Evolutionary conservation across 2,329 filamentous ascomycete species (phyloP).

Genomic region (Arthrobotrys musiformis): DNA sequence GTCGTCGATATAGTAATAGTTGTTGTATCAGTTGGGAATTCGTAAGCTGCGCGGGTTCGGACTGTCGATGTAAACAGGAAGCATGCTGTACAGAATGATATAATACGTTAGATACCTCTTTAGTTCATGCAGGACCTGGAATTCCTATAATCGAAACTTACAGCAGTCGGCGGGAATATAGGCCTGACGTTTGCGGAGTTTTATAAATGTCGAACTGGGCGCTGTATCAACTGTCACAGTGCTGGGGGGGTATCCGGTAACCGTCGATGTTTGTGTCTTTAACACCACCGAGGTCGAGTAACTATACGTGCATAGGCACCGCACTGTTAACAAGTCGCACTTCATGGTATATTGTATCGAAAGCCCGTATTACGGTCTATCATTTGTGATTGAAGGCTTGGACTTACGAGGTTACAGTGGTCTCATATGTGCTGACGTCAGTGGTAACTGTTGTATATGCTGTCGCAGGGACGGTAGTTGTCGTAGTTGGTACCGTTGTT

Average conservation of each 20-base stretch:
- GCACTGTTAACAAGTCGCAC: no score
- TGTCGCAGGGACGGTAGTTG: not conserved
- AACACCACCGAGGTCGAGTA: not conserved
- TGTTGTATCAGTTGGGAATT: constrained; percentile 15
- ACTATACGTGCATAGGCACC: not conserved
- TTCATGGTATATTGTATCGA: no score
- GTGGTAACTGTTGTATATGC: not conserved
- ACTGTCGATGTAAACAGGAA: constrained; percentile 14
- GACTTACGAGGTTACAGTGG: not conserved
- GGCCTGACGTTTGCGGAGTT: not conserved
- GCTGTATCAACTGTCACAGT: not conserved
- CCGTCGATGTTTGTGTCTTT: not conserved
- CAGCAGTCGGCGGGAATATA: not conserved
- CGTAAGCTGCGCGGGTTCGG: not conserved
- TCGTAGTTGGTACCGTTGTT: not conserved
- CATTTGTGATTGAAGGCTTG: not conserved
- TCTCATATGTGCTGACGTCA: not conserved
- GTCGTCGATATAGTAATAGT: constrained; percentile 12
- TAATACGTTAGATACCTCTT: not conserved
- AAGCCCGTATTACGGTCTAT: no score
- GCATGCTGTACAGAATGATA: constrained; percentile 1
- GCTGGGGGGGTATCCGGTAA: not conserved
- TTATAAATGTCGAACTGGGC: not conserved
- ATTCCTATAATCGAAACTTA: not conserved
- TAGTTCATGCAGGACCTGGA: no score